Evolutionary conservation across 1,284 basidiomycete species (phyloP).

Genomic region (Ustilago esculenta): DNA sequence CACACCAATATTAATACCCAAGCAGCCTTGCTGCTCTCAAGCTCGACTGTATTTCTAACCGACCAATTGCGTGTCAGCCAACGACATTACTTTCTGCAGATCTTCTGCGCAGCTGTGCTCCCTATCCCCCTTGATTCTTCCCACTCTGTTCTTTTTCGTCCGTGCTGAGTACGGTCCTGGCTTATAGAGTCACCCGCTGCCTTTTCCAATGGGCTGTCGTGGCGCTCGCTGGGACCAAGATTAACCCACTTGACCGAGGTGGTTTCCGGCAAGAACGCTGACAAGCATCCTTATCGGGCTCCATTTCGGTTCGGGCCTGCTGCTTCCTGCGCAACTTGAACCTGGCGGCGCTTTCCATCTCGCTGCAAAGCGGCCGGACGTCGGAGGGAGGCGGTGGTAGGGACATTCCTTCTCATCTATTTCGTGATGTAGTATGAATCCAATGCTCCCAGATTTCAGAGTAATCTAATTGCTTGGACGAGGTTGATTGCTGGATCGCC

Average conservation of each 20-base stretch:
- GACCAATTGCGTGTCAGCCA: background rate
- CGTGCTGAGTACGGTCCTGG: conserved; percentile 47
- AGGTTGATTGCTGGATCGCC: no score
- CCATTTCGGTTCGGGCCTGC: conserved; percentile 19
- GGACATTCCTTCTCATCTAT: conserved; percentile 25
- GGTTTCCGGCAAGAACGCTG: conserved; percentile 20
- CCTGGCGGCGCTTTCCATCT: conserved; percentile 51
- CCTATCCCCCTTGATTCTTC: background rate
- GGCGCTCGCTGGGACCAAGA: conserved; percentile 59
- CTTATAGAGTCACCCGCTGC: conserved; percentile 57
- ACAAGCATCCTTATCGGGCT: conserved; percentile 33
- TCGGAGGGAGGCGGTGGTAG: conserved; percentile 54
- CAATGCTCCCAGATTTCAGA: no score
- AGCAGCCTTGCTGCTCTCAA: background rate
- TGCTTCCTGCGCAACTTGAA: conserved; percentile 55
- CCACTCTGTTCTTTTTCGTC: background rate
- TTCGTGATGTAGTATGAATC: no score
- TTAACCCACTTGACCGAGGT: conserved; percentile 17
- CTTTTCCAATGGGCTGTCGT: conserved; percentile 47
- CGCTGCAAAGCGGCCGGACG: conserved; percentile 49
- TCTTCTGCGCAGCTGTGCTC: background rate
- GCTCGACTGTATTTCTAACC: conserved; percentile 15
- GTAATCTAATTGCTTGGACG: no score
- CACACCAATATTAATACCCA: conserved; percentile 16
- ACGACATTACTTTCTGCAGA: background rate